These are phyloP conservation scores for Acephala macrosclerotiorum DNA, from an alignment of 2,329 filamentous ascomycete genomes.

Conservation along the genomic window DNA sequence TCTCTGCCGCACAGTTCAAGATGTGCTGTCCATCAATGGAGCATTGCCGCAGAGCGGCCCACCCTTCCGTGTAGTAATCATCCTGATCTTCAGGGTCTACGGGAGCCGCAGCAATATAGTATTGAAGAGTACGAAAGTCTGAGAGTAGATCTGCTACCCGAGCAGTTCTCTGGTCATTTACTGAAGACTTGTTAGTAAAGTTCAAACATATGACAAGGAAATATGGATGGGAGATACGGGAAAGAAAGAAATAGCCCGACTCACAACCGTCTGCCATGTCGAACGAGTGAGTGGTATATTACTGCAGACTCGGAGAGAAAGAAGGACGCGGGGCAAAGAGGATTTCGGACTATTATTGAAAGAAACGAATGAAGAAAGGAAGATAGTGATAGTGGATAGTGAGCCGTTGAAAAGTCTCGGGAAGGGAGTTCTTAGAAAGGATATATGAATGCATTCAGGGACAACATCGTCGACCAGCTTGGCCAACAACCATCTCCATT, in stretches of 20 bases:
- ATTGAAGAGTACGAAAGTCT: constrained; percentile 68
- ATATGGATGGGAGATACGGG: constrained; percentile 21
- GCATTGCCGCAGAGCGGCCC: constrained; percentile 68
- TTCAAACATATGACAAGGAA: constrained; percentile 14
- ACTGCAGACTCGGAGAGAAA: constrained; percentile 16
- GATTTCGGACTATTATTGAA: constrained; percentile 13
- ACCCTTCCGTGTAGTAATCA: constrained; percentile 70
- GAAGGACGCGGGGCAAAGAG: constrained; percentile 8
- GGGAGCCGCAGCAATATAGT: constrained; percentile 65
- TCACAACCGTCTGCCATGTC: constrained; percentile 45
- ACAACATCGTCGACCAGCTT: constrained; percentile 20
- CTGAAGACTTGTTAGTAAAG: constrained; percentile 47
- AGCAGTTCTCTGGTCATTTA: constrained; percentile 65
- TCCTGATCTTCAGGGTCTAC: constrained; percentile 60
- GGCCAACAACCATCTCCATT: constrained; percentile 19
- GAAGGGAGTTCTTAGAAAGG: constrained; percentile 25
- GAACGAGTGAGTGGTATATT: constrained; percentile 29
- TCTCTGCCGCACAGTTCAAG: constrained; percentile 69
- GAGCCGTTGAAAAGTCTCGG: constrained; percentile 32
- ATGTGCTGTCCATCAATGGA: constrained; percentile 69
- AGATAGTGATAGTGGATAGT: constrained; percentile 18
- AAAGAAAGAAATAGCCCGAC: constrained; percentile 33
- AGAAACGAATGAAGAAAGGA: constrained; percentile 32
- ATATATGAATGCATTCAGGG: constrained; percentile 37
- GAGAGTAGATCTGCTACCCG: constrained; percentile 68